A percentile compares a stretch with the other conserved stretches of the same genome.
These are phyloP conservation scores for Kodamaea kakaduensis DNA, from an alignment of 805 yeast genomes.

Conservation along the genomic window DNA sequence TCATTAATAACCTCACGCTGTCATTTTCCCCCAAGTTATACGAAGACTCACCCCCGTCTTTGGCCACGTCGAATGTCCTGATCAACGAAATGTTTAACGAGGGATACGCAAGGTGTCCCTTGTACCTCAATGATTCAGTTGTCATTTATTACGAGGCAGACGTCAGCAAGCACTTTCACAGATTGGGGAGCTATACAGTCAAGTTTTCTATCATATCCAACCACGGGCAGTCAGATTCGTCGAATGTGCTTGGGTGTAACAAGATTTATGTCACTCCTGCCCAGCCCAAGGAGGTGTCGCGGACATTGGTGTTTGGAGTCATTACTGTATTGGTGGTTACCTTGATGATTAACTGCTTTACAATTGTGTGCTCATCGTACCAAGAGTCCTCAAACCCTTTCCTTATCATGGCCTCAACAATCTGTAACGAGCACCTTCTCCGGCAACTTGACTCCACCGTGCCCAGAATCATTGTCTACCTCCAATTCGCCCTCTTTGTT, in stretches of 20 bases:
- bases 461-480: slow-evolving; percentile 45
- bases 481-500: slow-evolving; percentile 58
- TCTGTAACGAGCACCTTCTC: slow-evolving; percentile 54
- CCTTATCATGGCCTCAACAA: slow-evolving; percentile 50
- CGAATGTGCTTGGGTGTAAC: slow-evolving; percentile 42
- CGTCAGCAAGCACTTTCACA: slow-evolving; percentile 33
- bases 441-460: slow-evolving; percentile 54
- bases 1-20: too few relatives aligned
- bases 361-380: slow-evolving; percentile 48
- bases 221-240: slow-evolving; percentile 18
- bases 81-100: slow-evolving; percentile 9
- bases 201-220: slow-evolving; percentile 41
- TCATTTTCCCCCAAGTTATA: neutral
- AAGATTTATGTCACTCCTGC: slow-evolving; percentile 48
- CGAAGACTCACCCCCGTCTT: slow-evolving; percentile 1
- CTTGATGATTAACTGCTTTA: slow-evolving; percentile 36
- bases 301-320: slow-evolving; percentile 36
- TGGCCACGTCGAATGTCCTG: slow-evolving; percentile 11
- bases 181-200: slow-evolving; percentile 45
- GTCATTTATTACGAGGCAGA: slow-evolving; percentile 37
- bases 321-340: slow-evolving; percentile 38
- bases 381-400: slow-evolving; percentile 56
- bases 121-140: slow-evolving; percentile 35
- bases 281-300: slow-evolving; percentile 25
- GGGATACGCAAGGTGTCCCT: slow-evolving; percentile 23